Evolutionary conservation across 805 yeast genomes (phyloP).

Genomic region (Scheffersomyces amazonensis): DNA sequence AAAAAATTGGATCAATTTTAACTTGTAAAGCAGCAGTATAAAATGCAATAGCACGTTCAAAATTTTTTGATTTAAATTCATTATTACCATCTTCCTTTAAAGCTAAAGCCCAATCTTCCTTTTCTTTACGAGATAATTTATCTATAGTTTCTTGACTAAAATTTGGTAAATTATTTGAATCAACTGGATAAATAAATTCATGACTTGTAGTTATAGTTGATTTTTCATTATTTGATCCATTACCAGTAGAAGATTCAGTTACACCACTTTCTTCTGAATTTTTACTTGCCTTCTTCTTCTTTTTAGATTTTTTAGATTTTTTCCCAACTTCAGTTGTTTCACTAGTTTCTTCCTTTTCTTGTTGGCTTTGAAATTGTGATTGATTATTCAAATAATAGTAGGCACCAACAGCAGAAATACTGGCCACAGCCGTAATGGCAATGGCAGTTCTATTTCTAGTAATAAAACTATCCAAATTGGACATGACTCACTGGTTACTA

Average conservation of each 20-base stretch:
- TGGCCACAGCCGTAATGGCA: conserved; percentile 60
- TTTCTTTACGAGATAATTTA: conserved; percentile 47
- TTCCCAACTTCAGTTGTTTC: conserved; percentile 17
- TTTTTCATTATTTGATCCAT: conserved; percentile 5
- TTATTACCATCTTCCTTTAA: conserved; percentile 90
- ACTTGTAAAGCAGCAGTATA: conserved; percentile 76
- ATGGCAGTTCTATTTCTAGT: conserved; percentile 61
- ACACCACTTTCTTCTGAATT: conserved; percentile 7
- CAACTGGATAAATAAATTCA: conserved; percentile 47
- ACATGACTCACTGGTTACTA: too few species aligned
- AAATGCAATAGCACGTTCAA: conserved; percentile 70
- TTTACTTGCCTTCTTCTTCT: conserved; percentile 38
- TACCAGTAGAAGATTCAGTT: conserved; percentile 21
- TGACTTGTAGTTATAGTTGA: conserved; percentile 19
- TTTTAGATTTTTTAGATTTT: conserved; percentile 43
- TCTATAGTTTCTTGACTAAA: conserved; percentile 46
- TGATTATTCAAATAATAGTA: conserved; percentile 45
- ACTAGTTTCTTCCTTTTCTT: conserved; percentile 1
- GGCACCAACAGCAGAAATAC: conserved; percentile 63
- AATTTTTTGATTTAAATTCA: conserved; percentile 67
- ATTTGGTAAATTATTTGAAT: conserved; percentile 55
- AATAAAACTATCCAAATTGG: conserved; percentile 31
- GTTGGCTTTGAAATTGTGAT: conserved; percentile 7
- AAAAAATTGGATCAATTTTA: conserved; percentile 82
- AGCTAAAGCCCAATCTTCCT: conserved; percentile 63